phyloP scores from a whole-genome alignment of 2,329 filamentous ascomycete species.

The Hypoxylon sp. region DNA sequence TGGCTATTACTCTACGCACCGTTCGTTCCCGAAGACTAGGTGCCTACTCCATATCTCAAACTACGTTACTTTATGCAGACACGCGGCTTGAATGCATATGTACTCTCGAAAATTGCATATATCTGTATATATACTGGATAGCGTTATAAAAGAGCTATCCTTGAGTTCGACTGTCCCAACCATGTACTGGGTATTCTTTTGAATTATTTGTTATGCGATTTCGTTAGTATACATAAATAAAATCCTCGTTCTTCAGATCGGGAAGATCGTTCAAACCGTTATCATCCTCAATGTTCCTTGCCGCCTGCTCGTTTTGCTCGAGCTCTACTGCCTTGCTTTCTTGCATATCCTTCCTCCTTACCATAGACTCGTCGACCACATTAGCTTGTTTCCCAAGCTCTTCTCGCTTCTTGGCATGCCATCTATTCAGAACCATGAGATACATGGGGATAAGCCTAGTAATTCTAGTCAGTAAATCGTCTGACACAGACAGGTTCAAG shows the following conservation, averaged over 20 bases:
- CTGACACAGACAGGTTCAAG: background rate
- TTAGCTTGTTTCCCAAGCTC: slow-evolving; percentile 64
- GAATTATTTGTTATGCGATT: background rate
- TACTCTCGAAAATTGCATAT: too few relatives aligned
- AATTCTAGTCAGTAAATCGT: slow-evolving; percentile 33
- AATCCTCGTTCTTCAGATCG: slow-evolving; percentile 75
- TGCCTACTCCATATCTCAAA: too few relatives aligned
- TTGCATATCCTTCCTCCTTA: slow-evolving; percentile 53
- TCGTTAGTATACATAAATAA: slow-evolving; percentile 61
- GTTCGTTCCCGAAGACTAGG: too few relatives aligned
- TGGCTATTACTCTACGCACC: too few relatives aligned
- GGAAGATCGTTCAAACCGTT: slow-evolving; percentile 71
- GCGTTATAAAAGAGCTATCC: too few relatives aligned
- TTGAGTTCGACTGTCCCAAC: too few relatives aligned
- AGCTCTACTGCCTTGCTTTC: slow-evolving; percentile 46
- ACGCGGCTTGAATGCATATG: too few relatives aligned
- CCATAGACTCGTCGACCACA: slow-evolving; percentile 59
- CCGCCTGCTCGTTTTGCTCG: slow-evolving; percentile 51
- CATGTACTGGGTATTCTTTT: background rate
- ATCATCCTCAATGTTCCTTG: slow-evolving; percentile 53
- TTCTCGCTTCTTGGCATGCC: slow-evolving; percentile 58
- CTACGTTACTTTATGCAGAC: too few relatives aligned
- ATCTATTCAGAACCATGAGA: slow-evolving; percentile 63
- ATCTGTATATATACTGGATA: too few relatives aligned
- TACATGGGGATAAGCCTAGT: slow-evolving; percentile 52